Percentiles rank a stretch among this genome's conserved stretches.
Conservation (phyloP, 2,329 filamentous ascomycete genomes). For the Sphaerulina vaccinii region DNA sequence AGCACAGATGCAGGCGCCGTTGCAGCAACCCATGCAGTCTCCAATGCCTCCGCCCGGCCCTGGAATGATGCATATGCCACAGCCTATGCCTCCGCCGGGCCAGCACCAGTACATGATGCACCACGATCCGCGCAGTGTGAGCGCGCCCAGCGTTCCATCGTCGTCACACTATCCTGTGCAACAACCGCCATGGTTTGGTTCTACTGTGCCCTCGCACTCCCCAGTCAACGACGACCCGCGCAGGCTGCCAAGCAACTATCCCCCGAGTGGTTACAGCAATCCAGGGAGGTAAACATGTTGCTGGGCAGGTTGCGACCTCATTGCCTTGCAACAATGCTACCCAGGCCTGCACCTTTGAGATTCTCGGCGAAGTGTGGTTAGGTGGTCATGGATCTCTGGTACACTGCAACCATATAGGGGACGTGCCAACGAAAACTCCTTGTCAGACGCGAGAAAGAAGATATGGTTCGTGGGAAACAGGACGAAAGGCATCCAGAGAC, state of each 20-base stretch:
- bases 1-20: neutral
- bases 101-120: slow-evolving; percentile 13
- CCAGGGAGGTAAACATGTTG: neutral
- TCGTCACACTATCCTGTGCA: slow-evolving; percentile 4
- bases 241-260: slow-evolving; percentile 1
- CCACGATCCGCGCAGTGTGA: slow-evolving; percentile 13
- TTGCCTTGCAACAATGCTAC: too few species aligned
- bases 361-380: too few species aligned
- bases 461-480: too few species aligned
- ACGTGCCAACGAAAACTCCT: too few species aligned
- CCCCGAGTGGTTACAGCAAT: neutral
- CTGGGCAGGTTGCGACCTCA: too few species aligned
- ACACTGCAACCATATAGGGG: too few species aligned
- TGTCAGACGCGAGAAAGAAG: too few species aligned
- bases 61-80: slow-evolving; percentile 5
- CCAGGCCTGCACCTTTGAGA: too few species aligned
- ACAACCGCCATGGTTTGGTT: slow-evolving; percentile 13
- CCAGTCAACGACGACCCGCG: neutral
- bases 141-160: slow-evolving; percentile 2
- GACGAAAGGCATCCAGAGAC: too few species aligned
- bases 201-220: slow-evolving; percentile 3
- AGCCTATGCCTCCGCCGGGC: neutral
- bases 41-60: neutral
- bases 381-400: too few species aligned
- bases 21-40: neutral